Conservation (phyloP, 2,329 filamentous ascomycete genomes). For the Xylaria sp. region DNA sequence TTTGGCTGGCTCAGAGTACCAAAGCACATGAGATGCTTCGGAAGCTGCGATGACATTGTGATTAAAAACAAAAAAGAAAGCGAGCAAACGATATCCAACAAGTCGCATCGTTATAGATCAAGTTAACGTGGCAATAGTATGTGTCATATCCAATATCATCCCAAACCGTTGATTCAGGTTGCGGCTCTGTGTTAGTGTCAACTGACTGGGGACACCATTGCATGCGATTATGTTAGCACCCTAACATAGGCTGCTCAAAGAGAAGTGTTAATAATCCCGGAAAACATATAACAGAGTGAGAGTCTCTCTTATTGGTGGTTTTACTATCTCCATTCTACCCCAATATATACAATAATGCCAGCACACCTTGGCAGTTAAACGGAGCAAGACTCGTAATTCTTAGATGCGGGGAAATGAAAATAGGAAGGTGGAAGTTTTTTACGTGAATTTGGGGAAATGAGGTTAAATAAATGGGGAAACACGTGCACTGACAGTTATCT, state of each 20-base stretch:
- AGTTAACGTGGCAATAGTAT: not conserved
- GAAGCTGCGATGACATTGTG: not conserved
- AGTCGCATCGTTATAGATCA: not conserved
- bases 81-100: not conserved
- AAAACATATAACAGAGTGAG: not conserved
- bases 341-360: not conserved
- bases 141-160: not conserved
- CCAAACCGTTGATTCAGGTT: not conserved
- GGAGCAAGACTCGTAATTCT: not conserved
- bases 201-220: not conserved
- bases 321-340: slow-evolving; percentile 3
- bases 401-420: not conserved
- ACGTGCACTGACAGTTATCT: not conserved
- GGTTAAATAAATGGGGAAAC: not conserved
- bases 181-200: not conserved
- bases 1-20: slow-evolving; percentile 18
- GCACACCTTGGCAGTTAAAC: not conserved
- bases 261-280: not conserved
- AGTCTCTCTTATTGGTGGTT: not conserved
- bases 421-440: not conserved
- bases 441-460: not conserved
- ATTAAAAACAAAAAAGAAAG: not conserved
- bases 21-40: slow-evolving; percentile 18
- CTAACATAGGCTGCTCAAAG: not conserved
- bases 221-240: not conserved